phyloP scores from a whole-genome alignment of 2,329 filamentous ascomycete genomes.

The Pezicula carpinea region DNA sequence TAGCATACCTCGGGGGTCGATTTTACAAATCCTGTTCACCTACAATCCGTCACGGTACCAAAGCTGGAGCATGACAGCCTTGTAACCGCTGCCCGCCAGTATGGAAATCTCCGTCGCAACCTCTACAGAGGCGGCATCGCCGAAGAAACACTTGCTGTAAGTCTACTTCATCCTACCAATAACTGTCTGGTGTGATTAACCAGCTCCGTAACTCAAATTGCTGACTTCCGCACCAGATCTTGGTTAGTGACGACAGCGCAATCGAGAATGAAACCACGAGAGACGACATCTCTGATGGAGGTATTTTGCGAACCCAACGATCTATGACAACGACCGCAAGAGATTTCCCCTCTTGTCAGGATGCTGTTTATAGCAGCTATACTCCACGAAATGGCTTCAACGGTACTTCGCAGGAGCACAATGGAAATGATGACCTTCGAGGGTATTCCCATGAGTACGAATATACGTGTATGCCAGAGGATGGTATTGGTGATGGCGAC shows the following conservation, averaged over 20 bases:
- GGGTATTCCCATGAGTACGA: conserved; percentile 18
- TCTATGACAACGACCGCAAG: neutral
- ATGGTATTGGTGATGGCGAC: conserved; percentile 9
- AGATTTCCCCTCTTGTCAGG: conserved; percentile 20
- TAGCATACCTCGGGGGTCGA: conserved; percentile 36
- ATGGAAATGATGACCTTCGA: conserved; percentile 11
- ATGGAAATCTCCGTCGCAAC: conserved; percentile 43
- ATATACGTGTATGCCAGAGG: conserved; percentile 14
- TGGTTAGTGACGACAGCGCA: conserved; percentile 19
- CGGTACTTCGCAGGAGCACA: neutral
- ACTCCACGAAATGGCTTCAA: conserved; percentile 12
- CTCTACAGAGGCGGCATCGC: conserved; percentile 45
- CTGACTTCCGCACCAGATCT: conserved; percentile 19
- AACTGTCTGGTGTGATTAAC: neutral
- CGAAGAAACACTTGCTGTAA: conserved; percentile 37
- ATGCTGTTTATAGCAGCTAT: conserved; percentile 14
- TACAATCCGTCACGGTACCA: conserved; percentile 47
- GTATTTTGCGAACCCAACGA: conserved; percentile 10
- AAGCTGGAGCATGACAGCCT: conserved; percentile 58
- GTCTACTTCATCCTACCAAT: conserved; percentile 2
- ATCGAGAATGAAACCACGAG: conserved; percentile 13
- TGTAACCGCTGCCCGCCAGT: conserved; percentile 43
- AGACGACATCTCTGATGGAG: conserved; percentile 12
- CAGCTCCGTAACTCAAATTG: neutral
- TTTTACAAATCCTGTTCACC: conserved; percentile 27